A percentile compares a stretch with the other conserved stretches of the same genome.
Evolutionary conservation across 2,329 filamentous ascomycete species (phyloP).

Genomic region (Alternaria arbusti): DNA sequence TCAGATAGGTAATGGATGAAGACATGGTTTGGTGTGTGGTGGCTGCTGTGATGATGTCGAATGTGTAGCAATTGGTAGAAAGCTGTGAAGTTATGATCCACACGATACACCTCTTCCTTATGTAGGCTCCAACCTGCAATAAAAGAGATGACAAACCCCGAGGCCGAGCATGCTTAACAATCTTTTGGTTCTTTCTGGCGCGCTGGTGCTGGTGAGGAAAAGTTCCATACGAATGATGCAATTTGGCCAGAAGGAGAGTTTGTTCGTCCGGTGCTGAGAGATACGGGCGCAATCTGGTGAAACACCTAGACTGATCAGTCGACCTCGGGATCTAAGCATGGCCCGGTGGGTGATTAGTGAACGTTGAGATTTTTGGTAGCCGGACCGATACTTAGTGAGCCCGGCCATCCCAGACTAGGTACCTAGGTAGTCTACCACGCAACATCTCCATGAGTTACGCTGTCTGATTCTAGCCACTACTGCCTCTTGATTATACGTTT

Average conservation of each 20-base stretch:
- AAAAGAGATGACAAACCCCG: neutral
- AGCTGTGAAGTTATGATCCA: neutral
- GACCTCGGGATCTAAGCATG: neutral
- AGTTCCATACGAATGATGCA: neutral
- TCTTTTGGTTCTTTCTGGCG: neutral
- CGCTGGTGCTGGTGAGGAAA: neutral
- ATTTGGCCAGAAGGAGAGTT: neutral
- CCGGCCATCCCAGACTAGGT: neutral
- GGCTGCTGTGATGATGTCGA: neutral
- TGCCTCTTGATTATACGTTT: neutral
- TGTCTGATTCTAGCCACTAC: neutral
- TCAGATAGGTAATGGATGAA: neutral
- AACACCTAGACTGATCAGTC: neutral
- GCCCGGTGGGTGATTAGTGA: neutral
- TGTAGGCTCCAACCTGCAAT: neutral
- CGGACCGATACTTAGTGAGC: neutral
- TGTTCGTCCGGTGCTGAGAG: neutral
- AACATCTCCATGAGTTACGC: neutral
- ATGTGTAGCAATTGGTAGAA: neutral
- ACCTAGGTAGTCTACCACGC: neutral
- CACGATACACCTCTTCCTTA: neutral
- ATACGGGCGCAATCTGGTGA: neutral
- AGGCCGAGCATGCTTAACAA: neutral
- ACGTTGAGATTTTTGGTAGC: neutral
- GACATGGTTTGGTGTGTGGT: neutral